Base-by-base conservation (phyloP, 106 monocot genomes). In the Dendrobium huoshanense region DNA sequence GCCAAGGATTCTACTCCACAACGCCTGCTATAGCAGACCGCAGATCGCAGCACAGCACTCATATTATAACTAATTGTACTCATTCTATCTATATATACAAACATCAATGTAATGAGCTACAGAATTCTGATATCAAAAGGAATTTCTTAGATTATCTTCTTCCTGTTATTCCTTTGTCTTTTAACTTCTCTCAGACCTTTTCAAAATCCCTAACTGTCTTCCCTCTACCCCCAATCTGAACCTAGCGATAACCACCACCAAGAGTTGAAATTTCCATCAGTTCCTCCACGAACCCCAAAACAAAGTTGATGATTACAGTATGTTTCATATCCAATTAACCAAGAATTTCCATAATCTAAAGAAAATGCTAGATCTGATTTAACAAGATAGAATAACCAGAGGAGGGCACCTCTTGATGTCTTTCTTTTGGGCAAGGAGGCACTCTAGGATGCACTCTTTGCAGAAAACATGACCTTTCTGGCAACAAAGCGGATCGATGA, bases 371-470 rank as follows among this genome's bases (percentile, higher is more conserved):
- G 15, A 51, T 51, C 13, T 10, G 51, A 15, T 51, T 15, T 33
- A 61, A n/a, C 61, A 61, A 61, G 43, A 0, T 47, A 70, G 72
- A 19, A 51, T 19, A 2, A 51, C 13, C 0, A 61, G 31, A 25
- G 56, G 22, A 24, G 77, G 77, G 19, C 10, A 94, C 97, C 94
- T 87, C 85, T 88, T 87, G 86, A 97, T 94, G 85, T 94, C 97
- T 89, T 92, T 97, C 77, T 94, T 97, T 84, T 94, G 97, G 43
- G 97, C 75, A 55, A 97, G 94, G 70, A 97, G 92, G 85, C 94
- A 97, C 84, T 97, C 92, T 18, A 90, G 82, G 87, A 97, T 94
- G 88, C 97, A 97, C 82, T 97, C 94, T 83, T 94, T 97, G 83
- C 97, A 97, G 77, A 97, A 97, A 67, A 92, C 78, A 67, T 97